Base-by-base conservation (phyloP, 1,284 basidiomycete genomes). In the Singerocomus inundabilis region DNA sequence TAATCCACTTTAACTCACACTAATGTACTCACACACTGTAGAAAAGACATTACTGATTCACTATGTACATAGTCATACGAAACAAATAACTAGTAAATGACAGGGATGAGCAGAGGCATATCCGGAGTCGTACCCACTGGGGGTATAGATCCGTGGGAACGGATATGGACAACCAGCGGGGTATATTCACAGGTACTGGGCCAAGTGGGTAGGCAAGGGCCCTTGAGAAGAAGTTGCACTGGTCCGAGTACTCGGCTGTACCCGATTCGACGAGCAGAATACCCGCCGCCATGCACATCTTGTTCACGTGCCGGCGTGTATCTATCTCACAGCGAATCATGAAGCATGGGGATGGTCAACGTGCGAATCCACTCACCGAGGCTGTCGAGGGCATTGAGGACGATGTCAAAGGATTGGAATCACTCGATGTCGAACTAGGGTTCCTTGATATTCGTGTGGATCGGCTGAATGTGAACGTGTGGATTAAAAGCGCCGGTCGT, bases 401-500 rank as follows among this genome's bases (percentile, higher is more conserved):
- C 93, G 44, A 99, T 82, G 61, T 95, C 91, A 61, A 98, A 99
- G 13, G 79, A 72, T 58, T 81, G 77, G 70, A 96, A 98, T 93
- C 93, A 99, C 32, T 83, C 76, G 31, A 95, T 74, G 61, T 94
- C 92, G 68, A 94, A 99, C 57, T 91, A 84, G 0, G 87, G 77
- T 53, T 98, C 96, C 70, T 98, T 98, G 69, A 99, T 95, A 63
- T 98, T 98, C 26, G 85, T 93, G 65, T 98, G 91, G 53, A 98
- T 85, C 3, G 97, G 94, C 5, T 78, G 82, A 54, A 99, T 93
- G 48, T 81, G 77, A 37, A 95, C 91, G 49, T 87, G 82, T 1
- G 97, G 96, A 65, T 99, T 98, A 75, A 99, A 99, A 16, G 86
- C 80, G 13, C 80, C 78, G 0, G 94, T 97, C 0, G 93, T 92